Evolutionary conservation across 1,284 basidiomycete genomes (phyloP), one percentile per base, ranked within the genome.

Genomic region (Garcileccinum viscosum): DNA sequence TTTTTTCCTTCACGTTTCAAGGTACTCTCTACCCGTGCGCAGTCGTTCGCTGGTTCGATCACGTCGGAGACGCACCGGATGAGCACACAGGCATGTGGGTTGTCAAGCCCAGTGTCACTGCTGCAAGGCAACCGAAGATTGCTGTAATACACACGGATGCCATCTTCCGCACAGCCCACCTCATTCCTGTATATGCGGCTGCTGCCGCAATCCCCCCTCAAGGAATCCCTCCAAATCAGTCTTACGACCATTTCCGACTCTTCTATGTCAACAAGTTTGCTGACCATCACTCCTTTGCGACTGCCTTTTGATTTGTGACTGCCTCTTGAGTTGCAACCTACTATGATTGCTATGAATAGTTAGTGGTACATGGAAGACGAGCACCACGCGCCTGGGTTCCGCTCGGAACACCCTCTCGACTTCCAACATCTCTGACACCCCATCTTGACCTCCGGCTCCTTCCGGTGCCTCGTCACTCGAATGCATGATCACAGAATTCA

Each of bases 401-500:
- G n/a, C n/a, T n/a, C n/a, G n/a, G n/a, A n/a, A n/a, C n/a, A n/a
- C n/a, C n/a, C n/a, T n/a, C n/a, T n/a, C n/a, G n/a, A n/a, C n/a
- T n/a, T n/a, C n/a, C n/a, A n/a, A n/a, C n/a, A n/a, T n/a, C n/a
- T n/a, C n/a, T n/a, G n/a, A n/a, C n/a, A n/a, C n/a, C n/a, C n/a
- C n/a, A n/a, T n/a, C n/a, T n/a, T n/a, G n/a, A n/a, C n/a, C n/a
- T n/a, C n/a, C n/a, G n/a, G n/a, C n/a, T n/a, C n/a, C n/a, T n/a
- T n/a, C n/a, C n/a, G n/a, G n/a, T n/a, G n/a, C n/a, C n/a, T n/a
- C n/a, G n/a, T n/a, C n/a, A n/a, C n/a, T n/a, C n/a, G n/a, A n/a
- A n/a, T n/a, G n/a, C 30, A 75, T 78, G 24, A 89, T 94, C 74
- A 76, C 82, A 17, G 75, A 83, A n/a, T 94, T 93, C 79, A 77